These are phyloP conservation scores for Crithidia expoeki DNA, from an alignment of 208 protist species.

Conservation along the genomic window DNA sequence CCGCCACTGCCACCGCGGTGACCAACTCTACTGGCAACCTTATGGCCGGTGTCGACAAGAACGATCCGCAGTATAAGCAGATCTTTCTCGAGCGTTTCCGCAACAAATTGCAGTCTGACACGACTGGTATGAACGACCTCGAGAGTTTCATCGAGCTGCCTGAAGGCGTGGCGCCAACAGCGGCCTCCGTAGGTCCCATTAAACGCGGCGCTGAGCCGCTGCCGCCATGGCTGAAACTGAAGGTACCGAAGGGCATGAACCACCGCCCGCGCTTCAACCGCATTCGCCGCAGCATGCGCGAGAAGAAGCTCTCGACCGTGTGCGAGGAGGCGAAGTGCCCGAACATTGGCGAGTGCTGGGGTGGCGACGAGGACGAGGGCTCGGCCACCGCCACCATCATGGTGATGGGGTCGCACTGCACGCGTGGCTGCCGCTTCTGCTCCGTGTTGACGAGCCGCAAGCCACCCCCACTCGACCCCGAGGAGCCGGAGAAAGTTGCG, in stretches of 20 bases:
- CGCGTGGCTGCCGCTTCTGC: slow-evolving; percentile 98
- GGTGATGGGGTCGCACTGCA: slow-evolving; percentile 98
- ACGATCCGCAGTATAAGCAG: slow-evolving; percentile 61
- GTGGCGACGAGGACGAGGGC: slow-evolving; percentile 82
- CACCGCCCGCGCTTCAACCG: slow-evolving; percentile 84
- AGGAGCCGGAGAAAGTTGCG: slow-evolving; percentile 95
- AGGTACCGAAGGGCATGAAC: slow-evolving; percentile 81
- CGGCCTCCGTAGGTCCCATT: slow-evolving; percentile 76
- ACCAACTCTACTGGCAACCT: slow-evolving; percentile 18
- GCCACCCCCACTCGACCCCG: slow-evolving; percentile 94
- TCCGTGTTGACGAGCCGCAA: slow-evolving; percentile 94
- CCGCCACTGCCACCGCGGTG: not conserved
- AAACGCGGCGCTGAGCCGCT: slow-evolving; percentile 85
- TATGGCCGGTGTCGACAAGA: slow-evolving; percentile 46
- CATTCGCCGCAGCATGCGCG: slow-evolving; percentile 80
- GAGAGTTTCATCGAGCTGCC: slow-evolving; percentile 83
- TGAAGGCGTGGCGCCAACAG: slow-evolving; percentile 58
- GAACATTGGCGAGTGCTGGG: slow-evolving; percentile 99
- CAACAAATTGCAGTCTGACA: slow-evolving; percentile 61
- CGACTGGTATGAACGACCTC: slow-evolving; percentile 72
- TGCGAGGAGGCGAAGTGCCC: slow-evolving; percentile 97
- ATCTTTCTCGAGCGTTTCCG: slow-evolving; percentile 85
- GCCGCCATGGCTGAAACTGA: slow-evolving; percentile 93
- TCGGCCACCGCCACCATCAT: slow-evolving; percentile 98
- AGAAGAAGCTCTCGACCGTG: slow-evolving; percentile 89